These are phyloP conservation scores for Paraphaeosphaeria minitans DNA, from an alignment of 2,329 filamentous ascomycete species.

Conservation along the genomic window DNA sequence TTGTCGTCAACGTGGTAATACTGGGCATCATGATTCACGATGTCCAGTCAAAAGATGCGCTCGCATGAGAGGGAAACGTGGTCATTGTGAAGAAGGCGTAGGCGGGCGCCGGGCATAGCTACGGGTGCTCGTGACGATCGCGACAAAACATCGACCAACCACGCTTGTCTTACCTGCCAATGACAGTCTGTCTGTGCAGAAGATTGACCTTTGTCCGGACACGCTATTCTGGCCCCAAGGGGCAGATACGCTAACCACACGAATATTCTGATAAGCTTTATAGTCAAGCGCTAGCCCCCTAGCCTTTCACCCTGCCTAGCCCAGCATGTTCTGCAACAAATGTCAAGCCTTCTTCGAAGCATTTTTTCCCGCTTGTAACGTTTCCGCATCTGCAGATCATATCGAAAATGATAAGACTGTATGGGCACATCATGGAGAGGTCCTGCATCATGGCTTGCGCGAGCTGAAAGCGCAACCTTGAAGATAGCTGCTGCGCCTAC, in stretches of 20 bases:
- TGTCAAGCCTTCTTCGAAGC: conserved; percentile 20
- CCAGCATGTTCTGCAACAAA: conserved; percentile 22
- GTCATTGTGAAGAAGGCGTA: conserved; percentile 1
- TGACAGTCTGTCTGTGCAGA: no score
- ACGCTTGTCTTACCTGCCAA: not conserved
- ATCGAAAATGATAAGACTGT: conserved; percentile 9
- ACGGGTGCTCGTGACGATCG: not conserved
- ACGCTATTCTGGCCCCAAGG: not conserved
- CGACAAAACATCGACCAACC: not conserved
- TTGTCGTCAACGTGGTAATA: conserved; percentile 85
- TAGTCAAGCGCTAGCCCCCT: not conserved
- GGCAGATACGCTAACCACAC: not conserved
- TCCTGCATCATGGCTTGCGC: conserved; percentile 21
- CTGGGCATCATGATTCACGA: conserved; percentile 80
- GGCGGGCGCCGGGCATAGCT: not conserved
- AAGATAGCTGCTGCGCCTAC: conserved; percentile 33
- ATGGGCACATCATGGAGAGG: conserved; percentile 21
- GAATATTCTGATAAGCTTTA: not conserved
- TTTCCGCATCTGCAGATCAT: conserved; percentile 3
- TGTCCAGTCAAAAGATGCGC: conserved; percentile 24
- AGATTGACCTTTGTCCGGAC: not conserved
- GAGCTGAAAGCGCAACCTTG: conserved; percentile 26
- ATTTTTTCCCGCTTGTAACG: conserved; percentile 7
- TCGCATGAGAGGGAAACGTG: not conserved
- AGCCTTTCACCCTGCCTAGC: not conserved